Evolutionary conservation across 768 basidiomycete species (phyloP).

Genomic region (Rhizopogon salebrosus): DNA sequence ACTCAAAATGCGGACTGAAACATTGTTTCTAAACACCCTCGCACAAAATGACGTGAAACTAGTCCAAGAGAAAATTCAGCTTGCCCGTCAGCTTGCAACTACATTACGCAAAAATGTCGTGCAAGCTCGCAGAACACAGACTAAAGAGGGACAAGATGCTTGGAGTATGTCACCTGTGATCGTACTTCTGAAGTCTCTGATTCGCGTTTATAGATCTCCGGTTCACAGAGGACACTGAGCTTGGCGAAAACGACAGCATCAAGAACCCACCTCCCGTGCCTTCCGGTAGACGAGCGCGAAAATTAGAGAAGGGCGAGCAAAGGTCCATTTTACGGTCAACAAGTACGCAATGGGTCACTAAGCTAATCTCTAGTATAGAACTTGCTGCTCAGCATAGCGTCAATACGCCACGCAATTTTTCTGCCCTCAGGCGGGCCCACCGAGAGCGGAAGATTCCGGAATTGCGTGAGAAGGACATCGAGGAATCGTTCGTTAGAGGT

Average conservation of each 20-base stretch:
- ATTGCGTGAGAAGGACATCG: constrained; percentile 74
- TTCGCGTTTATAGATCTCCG: constrained; percentile 51
- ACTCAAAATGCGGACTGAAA: constrained; percentile 57
- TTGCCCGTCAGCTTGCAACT: constrained; percentile 67
- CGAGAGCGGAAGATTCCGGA: constrained; percentile 59
- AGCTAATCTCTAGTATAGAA: constrained; percentile 18
- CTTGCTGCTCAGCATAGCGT: constrained; percentile 26
- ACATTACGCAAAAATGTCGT: constrained; percentile 81
- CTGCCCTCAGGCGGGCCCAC: constrained; percentile 67
- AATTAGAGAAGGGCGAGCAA: constrained; percentile 33
- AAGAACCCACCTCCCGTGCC: constrained; percentile 49
- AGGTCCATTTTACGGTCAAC: constrained; percentile 14
- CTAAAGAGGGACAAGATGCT: constrained; percentile 34
- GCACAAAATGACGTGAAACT: constrained; percentile 39
- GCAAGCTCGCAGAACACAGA: constrained; percentile 56
- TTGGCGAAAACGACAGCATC: constrained; percentile 80
- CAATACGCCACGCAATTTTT: constrained; percentile 44
- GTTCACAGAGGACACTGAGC: constrained; percentile 76
- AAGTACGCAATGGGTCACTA: not conserved
- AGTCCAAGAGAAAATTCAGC: constrained; percentile 49
- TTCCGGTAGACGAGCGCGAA: constrained; percentile 44
- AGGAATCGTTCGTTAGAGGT: constrained; percentile 87
- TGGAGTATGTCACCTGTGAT: constrained; percentile 46
- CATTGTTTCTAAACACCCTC: constrained; percentile 33
- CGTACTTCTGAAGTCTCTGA: not conserved